Conservation (phyloP, 495 filamentous ascomycete species). For the Neurospora intermedia region DNA sequence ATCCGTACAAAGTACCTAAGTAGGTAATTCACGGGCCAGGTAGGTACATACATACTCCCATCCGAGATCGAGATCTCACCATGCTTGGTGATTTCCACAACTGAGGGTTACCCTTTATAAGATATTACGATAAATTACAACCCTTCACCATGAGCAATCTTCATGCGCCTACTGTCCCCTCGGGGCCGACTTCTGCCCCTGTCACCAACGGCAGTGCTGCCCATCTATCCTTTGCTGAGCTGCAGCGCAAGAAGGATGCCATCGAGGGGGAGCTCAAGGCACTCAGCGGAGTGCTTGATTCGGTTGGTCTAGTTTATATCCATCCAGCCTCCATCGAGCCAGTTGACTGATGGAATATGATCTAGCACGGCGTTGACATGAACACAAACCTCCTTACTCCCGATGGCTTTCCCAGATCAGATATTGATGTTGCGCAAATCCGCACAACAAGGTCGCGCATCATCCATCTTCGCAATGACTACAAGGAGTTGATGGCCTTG, state of each 20-base stretch:
- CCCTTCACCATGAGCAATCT: constrained; percentile 52
- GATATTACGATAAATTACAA: constrained; percentile 11
- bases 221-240: constrained; percentile 49
- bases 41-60: not conserved
- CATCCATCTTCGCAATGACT: constrained; percentile 82
- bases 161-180: constrained; percentile 64
- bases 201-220: constrained; percentile 42
- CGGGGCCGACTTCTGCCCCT: constrained; percentile 50
- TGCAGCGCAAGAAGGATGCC: constrained; percentile 61
- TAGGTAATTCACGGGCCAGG: constrained; percentile 3
- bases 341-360: constrained; percentile 7
- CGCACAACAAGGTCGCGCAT: constrained; percentile 84
- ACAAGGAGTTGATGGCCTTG: constrained; percentile 72
- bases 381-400: constrained; percentile 75
- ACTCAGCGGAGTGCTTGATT: constrained; percentile 74
- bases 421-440: constrained; percentile 93
- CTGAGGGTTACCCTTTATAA: constrained; percentile 10
- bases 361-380: constrained; percentile 88
- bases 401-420: constrained; percentile 86
- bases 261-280: constrained; percentile 79
- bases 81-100: not conserved
- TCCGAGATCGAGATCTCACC: constrained; percentile 12
- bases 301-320: constrained; percentile 43
- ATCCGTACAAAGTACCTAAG: no score
- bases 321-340: not conserved